Percentiles rank a stretch among this genome's conserved stretches.
These are phyloP conservation scores for Fusarium verticillioides DNA, from an alignment of 2,329 filamentous ascomycete species.

Conservation along the genomic window DNA sequence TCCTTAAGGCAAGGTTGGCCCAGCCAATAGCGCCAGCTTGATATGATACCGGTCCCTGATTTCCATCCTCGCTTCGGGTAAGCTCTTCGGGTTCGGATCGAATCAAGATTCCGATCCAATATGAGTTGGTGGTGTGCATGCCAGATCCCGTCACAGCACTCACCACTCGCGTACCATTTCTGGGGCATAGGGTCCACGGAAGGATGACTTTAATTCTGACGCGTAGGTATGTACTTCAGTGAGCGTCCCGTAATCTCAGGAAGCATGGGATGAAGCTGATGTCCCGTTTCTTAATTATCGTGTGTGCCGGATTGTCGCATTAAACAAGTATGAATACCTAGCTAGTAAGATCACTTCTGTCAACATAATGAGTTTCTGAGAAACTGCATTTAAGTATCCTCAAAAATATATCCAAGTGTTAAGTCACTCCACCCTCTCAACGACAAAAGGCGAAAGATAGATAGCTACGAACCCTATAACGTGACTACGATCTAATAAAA, in stretches of 20 bases:
- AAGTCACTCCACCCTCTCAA: neutral
- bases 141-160: neutral
- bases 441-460: neutral
- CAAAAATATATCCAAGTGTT: neutral
- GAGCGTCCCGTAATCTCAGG: neutral
- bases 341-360: neutral
- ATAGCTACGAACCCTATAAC: neutral
- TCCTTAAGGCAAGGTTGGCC: neutral
- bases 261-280: neutral
- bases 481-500: neutral
- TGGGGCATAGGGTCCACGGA: neutral
- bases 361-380: neutral
- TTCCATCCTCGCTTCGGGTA: constrained; percentile 11
- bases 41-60: constrained; percentile 1
- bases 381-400: neutral
- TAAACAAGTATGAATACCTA: neutral
- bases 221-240: neutral
- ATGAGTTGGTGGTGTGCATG: constrained; percentile 13
- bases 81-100: constrained; percentile 33
- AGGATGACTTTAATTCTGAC: neutral
- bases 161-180: neutral
- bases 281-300: neutral
- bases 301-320: neutral
- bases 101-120: constrained; percentile 28
- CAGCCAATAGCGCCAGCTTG: constrained; percentile 22